Percentiles rank a stretch among this genome's conserved stretches.
Conservation (phyloP, 257 asterid species). For the Solanum bulbocastanum region DNA sequence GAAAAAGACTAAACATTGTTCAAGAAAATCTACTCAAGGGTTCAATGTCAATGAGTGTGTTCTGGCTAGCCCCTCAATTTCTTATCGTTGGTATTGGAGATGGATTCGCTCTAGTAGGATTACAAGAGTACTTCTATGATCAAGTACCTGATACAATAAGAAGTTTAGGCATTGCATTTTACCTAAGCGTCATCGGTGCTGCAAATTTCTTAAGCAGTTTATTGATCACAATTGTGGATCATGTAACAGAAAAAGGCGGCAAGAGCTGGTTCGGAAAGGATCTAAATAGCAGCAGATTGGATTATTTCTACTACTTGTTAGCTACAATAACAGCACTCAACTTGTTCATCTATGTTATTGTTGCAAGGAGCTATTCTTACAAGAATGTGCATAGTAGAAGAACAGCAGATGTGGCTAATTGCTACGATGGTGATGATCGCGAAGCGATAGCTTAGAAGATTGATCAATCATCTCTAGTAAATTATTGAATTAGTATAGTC, state of each 20-base stretch:
- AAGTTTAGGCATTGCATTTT: slow-evolving; percentile 73
- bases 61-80: slow-evolving; percentile 59
- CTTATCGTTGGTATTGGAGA: slow-evolving; percentile 78
- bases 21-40: slow-evolving; percentile 11
- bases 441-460: slow-evolving; percentile 16
- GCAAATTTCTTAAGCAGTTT: slow-evolving; percentile 65
- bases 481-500: not conserved
- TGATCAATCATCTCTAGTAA: not conserved
- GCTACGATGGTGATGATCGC: slow-evolving; percentile 14
- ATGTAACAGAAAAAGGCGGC: slow-evolving; percentile 37
- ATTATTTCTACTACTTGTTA: slow-evolving; percentile 54
- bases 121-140: slow-evolving; percentile 66
- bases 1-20: slow-evolving; percentile 25
- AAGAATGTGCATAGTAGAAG: slow-evolving; percentile 46
- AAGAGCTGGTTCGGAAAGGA: slow-evolving; percentile 55
- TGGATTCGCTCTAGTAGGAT: slow-evolving; percentile 74
- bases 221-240: slow-evolving; percentile 49
- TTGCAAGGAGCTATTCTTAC: slow-evolving; percentile 50
- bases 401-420: slow-evolving; percentile 37
- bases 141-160: slow-evolving; percentile 85
- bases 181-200: slow-evolving; percentile 55
- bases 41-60: not conserved
- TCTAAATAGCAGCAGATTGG: slow-evolving; percentile 43
- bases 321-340: slow-evolving; percentile 37
- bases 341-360: slow-evolving; percentile 29